Conservation (phyloP, 2,329 filamentous ascomycete genomes). For the Colletotrichum horii region DNA sequence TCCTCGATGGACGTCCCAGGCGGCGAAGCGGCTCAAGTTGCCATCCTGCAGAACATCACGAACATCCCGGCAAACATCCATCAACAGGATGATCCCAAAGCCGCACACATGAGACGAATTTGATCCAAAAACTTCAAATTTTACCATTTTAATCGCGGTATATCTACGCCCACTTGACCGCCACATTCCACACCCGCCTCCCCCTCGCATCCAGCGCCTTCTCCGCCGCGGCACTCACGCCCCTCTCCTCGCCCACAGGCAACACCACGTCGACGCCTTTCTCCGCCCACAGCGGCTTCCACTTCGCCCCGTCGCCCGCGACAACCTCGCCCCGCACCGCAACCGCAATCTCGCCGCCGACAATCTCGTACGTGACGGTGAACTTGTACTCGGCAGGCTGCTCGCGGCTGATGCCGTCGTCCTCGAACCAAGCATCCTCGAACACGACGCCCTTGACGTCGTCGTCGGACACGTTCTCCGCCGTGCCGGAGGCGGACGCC, state of each 20-base stretch:
- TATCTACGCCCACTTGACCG: not conserved
- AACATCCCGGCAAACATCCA: not conserved
- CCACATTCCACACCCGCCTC: constrained; percentile 6
- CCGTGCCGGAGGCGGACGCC: constrained; percentile 2
- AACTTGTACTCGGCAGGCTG: constrained; percentile 11
- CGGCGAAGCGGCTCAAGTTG: not conserved
- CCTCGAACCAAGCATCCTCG: constrained; percentile 39
- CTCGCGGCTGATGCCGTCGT: constrained; percentile 37
- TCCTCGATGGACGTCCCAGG: not conserved
- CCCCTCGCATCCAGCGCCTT: constrained; percentile 2
- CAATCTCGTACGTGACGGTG: not conserved
- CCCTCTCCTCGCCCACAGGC: constrained; percentile 12
- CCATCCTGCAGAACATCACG: not conserved
- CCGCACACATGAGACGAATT: not conserved
- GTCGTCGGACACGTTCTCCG: not conserved
- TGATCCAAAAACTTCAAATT: not conserved
- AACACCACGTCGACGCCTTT: constrained; percentile 6
- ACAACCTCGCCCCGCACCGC: not conserved
- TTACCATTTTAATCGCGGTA: not conserved
- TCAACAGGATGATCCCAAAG: not conserved
- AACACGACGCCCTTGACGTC: constrained; percentile 28
- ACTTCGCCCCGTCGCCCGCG: not conserved
- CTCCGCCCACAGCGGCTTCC: constrained; percentile 8
- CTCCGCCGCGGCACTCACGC: not conserved
- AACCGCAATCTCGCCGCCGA: not conserved